Percentiles rank a stretch among this genome's conserved stretches.
Conservation (phyloP, 1,139 yeast species). For the Pichia terricola region DNA sequence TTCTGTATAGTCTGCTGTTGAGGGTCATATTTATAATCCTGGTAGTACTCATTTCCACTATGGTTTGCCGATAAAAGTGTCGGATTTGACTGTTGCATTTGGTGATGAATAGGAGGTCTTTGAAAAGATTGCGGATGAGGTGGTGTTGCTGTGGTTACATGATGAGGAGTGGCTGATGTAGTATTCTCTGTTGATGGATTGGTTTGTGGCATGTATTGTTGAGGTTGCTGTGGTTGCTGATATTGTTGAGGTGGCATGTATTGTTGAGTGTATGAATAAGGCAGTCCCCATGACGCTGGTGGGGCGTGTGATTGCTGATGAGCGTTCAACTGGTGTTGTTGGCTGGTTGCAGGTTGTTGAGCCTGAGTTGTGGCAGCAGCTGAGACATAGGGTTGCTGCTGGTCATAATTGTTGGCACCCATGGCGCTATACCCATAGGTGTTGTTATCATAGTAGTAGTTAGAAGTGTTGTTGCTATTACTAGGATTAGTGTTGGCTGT, state of each 20-base stretch:
- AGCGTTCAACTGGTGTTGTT: not conserved
- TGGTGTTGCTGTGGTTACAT: too few species aligned
- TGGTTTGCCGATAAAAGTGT: too few species aligned
- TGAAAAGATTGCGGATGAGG: too few species aligned
- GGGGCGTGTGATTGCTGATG: not conserved
- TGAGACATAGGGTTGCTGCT: not conserved
- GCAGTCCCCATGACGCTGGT: too few species aligned
- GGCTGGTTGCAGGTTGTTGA: not conserved
- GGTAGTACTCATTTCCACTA: too few species aligned
- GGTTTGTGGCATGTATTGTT: slow-evolving; percentile 3
- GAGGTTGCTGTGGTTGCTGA: slow-evolving; percentile 4
- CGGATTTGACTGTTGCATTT: too few species aligned
- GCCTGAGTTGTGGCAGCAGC: not conserved
- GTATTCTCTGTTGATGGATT: not conserved
- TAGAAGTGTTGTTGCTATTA: not conserved
- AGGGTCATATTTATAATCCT: too few species aligned
- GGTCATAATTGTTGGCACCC: not conserved
- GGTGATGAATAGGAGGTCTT: too few species aligned
- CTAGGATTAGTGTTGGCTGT: not conserved
- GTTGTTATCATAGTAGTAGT: not conserved
- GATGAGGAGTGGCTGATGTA: not conserved
- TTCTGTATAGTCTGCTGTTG: not conserved
- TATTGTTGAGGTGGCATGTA: slow-evolving; percentile 5
- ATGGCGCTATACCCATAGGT: not conserved
- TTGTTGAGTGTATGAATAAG: not conserved